Percentiles rank a stretch among this genome's conserved stretches.
phyloP scores from a whole-genome alignment of 768 basidiomycete genomes.

The Suillus subalutaceus region DNA sequence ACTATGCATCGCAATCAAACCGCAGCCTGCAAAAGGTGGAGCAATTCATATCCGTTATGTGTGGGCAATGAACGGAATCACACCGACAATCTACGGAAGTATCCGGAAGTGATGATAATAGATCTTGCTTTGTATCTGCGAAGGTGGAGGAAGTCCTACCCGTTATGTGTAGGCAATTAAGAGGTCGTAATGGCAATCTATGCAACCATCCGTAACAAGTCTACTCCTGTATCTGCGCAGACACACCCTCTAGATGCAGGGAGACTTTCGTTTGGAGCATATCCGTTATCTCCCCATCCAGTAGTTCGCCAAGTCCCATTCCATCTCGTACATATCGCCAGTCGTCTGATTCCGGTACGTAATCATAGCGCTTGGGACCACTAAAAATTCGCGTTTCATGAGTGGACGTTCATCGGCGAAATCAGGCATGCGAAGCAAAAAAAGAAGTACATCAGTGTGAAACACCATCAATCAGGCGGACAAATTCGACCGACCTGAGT shows the following conservation, averaged over 20 bases:
- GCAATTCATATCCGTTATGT: neutral
- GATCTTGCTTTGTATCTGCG: conserved; percentile 21
- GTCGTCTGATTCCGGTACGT: conserved; percentile 49
- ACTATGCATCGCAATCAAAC: conserved; percentile 4
- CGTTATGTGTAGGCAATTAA: neutral
- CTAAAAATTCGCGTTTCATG: conserved; percentile 41
- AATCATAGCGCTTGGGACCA: conserved; percentile 93
- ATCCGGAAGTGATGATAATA: neutral
- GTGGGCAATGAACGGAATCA: neutral
- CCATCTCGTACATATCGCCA: conserved; percentile 84
- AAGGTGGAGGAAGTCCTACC: neutral
- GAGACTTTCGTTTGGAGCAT: conserved; percentile 39
- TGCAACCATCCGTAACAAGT: neutral
- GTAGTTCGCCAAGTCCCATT: conserved; percentile 55
- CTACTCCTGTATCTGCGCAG: conserved; percentile 24
- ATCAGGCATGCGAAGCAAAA: neutral
- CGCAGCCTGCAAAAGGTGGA: neutral
- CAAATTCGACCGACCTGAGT: conserved; percentile 56
- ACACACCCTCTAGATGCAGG: conserved; percentile 33
- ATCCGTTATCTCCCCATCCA: conserved; percentile 69
- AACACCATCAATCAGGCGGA: neutral
- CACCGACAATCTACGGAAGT: neutral
- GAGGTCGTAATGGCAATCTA: neutral
- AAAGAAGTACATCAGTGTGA: conserved; percentile 7
- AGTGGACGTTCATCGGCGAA: conserved; percentile 10